These are phyloP conservation scores for Tetrahymena borealis DNA, from an alignment of 73 alveolate genomes.

Conservation along the genomic window DNA sequence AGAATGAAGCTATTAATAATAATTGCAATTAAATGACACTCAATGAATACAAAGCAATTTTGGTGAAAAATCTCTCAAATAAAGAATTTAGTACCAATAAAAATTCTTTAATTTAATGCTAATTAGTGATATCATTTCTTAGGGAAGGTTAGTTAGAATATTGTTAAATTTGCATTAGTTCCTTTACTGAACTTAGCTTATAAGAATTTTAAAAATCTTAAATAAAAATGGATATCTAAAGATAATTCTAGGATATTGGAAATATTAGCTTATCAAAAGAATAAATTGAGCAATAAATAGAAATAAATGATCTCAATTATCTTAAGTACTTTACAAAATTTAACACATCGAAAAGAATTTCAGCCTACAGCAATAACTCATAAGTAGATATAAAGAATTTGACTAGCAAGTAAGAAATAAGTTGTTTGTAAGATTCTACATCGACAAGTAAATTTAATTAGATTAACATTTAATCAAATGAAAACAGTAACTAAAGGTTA, in stretches of 20 bases:
- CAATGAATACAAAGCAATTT: not conserved
- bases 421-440: too few species aligned
- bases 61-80: not conserved
- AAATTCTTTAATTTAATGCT: not conserved
- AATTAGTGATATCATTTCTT: not conserved
- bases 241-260: not conserved
- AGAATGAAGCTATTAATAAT: not conserved
- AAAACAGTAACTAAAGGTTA: too few species aligned
- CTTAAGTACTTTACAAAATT: not conserved
- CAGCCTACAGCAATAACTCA: too few species aligned
- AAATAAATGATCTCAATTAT: not conserved
- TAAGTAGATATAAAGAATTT: too few species aligned
- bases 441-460: too few species aligned
- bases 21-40: not conserved
- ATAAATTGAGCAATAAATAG: not conserved
- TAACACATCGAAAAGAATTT: too few species aligned
- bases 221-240: not conserved
- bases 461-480: too few species aligned
- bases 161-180: not conserved
- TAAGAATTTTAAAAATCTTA: not conserved
- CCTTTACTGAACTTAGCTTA: not conserved
- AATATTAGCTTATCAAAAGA: not conserved
- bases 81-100: not conserved
- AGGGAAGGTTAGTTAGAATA: not conserved
- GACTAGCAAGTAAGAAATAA: too few species aligned